A percentile compares a stretch with the other conserved stretches of the same genome.
Conservation (phyloP, 345 rosid genomes). For the Arabidopsis thaliana region DNA sequence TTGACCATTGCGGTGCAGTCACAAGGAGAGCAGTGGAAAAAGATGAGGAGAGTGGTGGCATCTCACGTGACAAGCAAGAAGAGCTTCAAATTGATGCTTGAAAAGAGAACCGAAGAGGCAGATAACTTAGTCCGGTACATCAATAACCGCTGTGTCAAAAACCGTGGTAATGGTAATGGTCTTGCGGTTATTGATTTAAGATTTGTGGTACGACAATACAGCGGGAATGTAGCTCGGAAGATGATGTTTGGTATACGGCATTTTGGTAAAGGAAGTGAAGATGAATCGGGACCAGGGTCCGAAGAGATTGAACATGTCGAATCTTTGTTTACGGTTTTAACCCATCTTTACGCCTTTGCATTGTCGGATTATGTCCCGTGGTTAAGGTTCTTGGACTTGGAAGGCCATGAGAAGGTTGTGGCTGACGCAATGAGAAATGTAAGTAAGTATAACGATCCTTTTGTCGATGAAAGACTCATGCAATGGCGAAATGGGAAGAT, state of each 20-base stretch:
- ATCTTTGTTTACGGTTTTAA: constrained; percentile 49
- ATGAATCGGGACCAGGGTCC: constrained; percentile 52
- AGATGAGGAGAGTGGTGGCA: constrained; percentile 51
- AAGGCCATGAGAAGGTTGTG: constrained; percentile 58
- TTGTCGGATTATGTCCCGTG: constrained; percentile 58
- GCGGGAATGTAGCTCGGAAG: constrained; percentile 55
- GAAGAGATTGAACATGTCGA: constrained; percentile 55
- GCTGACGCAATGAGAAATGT: constrained; percentile 33
- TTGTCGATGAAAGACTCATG: constrained; percentile 54
- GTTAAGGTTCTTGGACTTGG: constrained; percentile 53
- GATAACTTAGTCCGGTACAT: constrained; percentile 50
- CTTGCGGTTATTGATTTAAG: constrained; percentile 43
- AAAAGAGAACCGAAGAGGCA: constrained; percentile 51
- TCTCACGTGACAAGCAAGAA: constrained; percentile 37
- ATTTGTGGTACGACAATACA: constrained; percentile 45
- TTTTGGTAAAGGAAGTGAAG: constrained; percentile 47
- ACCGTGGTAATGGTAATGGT: not conserved
- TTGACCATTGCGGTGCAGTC: constrained; percentile 45
- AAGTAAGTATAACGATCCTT: constrained; percentile 56
- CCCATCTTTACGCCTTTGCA: constrained; percentile 49
- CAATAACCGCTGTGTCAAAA: constrained; percentile 37
- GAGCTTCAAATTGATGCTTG: constrained; percentile 25
- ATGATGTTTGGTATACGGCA: constrained; percentile 50
- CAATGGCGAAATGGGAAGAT: not conserved
- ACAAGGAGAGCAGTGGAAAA: constrained; percentile 55